Evolutionary conservation across 2,329 filamentous ascomycete genomes (phyloP), one percentile per base, ranked within the genome.

Genomic region (Aureobasidium subglaciale): DNA sequence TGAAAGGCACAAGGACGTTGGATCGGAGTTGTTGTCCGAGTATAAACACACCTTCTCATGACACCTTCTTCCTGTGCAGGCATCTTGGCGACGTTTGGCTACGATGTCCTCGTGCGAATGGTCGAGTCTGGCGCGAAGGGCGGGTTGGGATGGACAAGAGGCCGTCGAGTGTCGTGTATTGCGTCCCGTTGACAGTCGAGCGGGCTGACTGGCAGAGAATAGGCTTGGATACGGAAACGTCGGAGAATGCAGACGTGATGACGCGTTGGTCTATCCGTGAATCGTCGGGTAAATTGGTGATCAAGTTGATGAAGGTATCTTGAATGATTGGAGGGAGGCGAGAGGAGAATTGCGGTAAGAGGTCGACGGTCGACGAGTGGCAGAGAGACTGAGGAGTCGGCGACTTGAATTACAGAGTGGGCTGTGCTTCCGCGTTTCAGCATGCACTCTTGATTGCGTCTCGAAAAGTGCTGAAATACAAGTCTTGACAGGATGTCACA

Each of bases 51-150:
- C 69, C 69, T 68, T 59, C 69, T 63, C 66, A 71, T 71, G 38
- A 70, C 69, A 58, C 68, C 65, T 56, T 67, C 61, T 58, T 70
- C 67, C 58, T 68, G 65, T 60, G 68, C 65, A 59, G 68, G 67
- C 68, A 71, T 70, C 45, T 35, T 42, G 52, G 5, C 25, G 41
- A 22, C 3, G 8, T 9, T 30, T 38, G 16, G 27, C 24, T n/a
- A n/a, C n/a, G n/a, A n/a, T n/a, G n/a, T n/a, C n/a, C n/a, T n/a
- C n/a, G n/a, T n/a, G n/a, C n/a, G n/a, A n/a, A n/a, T n/a, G n/a
- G n/a, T n/a, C n/a, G n/a, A n/a, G n/a, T n/a, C n/a, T n/a, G n/a
- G n/a, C n/a, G n/a, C n/a, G n/a, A n/a, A n/a, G n/a, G n/a, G n/a
- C n/a, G n/a, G n/a, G 24, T 27, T 2, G 46, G 18, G 10, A 18